Evolutionary conservation across 768 basidiomycete species (phyloP).

Genomic region (Phaeotremella fagi): DNA sequence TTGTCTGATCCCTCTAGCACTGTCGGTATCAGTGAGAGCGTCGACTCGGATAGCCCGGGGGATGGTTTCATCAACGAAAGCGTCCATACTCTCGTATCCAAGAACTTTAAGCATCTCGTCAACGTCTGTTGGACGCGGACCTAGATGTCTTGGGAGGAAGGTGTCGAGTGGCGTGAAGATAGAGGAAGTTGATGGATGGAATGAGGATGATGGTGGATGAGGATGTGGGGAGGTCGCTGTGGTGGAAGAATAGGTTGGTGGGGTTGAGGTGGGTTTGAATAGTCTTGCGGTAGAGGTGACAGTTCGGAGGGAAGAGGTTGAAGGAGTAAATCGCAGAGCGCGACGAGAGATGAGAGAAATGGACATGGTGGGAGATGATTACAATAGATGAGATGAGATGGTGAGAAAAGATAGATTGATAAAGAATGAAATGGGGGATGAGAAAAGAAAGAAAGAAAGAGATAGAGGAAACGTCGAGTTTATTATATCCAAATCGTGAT

Average conservation of each 20-base stretch:
- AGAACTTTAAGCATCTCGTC: conserved; percentile 73
- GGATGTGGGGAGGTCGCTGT: conserved; percentile 43
- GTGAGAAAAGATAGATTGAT: neutral
- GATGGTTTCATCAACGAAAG: conserved; percentile 76
- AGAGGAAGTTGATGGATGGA: conserved; percentile 42
- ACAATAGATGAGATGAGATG: conserved; percentile 5
- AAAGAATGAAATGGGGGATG: neutral
- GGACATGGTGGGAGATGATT: conserved; percentile 1
- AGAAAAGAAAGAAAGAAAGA: neutral
- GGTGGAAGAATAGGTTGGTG: conserved; percentile 27
- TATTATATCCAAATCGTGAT: neutral
- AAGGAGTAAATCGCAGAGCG: conserved; percentile 6
- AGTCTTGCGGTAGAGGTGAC: conserved; percentile 12
- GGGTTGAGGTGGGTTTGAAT: conserved; percentile 15
- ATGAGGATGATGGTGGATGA: conserved; percentile 25
- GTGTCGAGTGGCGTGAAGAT: conserved; percentile 83
- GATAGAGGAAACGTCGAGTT: neutral
- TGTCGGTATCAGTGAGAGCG: conserved; percentile 54
- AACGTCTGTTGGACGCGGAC: conserved; percentile 78
- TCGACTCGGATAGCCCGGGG: conserved; percentile 74
- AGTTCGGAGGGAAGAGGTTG: conserved; percentile 8
- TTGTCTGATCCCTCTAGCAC: conserved; percentile 62
- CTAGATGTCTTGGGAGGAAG: conserved; percentile 85
- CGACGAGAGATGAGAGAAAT: conserved; percentile 7
- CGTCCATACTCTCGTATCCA: conserved; percentile 82